Evolutionary conservation across 441 rosid species (phyloP).

Genomic region (Gossypium schwendimanii): DNA sequence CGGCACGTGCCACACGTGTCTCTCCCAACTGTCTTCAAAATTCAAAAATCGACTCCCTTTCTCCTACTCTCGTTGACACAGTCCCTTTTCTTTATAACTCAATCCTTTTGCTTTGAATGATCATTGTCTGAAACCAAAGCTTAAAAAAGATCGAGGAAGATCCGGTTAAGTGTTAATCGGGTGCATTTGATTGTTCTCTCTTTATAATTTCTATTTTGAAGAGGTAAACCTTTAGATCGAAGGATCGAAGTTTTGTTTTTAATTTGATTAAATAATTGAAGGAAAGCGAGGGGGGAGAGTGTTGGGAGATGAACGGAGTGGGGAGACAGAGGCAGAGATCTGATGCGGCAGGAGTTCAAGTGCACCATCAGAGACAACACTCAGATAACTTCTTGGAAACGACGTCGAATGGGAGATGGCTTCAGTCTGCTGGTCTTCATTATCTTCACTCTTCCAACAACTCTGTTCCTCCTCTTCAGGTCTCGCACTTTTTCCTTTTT

Average conservation of each 20-base stretch:
- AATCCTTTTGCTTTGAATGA: not conserved
- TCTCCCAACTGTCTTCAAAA: slow-evolving; percentile 4
- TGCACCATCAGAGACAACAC: slow-evolving; percentile 83
- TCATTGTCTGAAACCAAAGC: slow-evolving; percentile 3
- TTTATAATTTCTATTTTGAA: not conserved
- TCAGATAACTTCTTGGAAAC: slow-evolving; percentile 68
- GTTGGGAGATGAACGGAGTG: slow-evolving; percentile 55
- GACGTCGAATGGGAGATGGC: slow-evolving; percentile 83
- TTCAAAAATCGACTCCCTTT: not conserved
- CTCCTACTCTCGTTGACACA: not conserved
- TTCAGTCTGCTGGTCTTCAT: slow-evolving; percentile 86
- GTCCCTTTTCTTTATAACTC: slow-evolving; percentile 5
- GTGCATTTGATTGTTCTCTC: not conserved
- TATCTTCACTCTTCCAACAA: slow-evolving; percentile 60
- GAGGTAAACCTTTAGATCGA: slow-evolving; percentile 1
- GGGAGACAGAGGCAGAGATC: slow-evolving; percentile 77
- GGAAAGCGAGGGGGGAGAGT: slow-evolving; percentile 4
- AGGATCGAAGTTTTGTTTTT: not conserved
- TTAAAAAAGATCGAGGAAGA: not conserved
- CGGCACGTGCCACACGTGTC: slow-evolving; percentile 10
- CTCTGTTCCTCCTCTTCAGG: slow-evolving; percentile 60
- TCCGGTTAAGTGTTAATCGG: not conserved
- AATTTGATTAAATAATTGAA: not conserved
- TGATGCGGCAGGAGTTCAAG: slow-evolving; percentile 61
- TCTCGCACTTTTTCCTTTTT: not conserved